Evolutionary conservation across 352 stramenopile genomes (phyloP).

Genomic region (Pilasporangium apinafurcum): DNA sequence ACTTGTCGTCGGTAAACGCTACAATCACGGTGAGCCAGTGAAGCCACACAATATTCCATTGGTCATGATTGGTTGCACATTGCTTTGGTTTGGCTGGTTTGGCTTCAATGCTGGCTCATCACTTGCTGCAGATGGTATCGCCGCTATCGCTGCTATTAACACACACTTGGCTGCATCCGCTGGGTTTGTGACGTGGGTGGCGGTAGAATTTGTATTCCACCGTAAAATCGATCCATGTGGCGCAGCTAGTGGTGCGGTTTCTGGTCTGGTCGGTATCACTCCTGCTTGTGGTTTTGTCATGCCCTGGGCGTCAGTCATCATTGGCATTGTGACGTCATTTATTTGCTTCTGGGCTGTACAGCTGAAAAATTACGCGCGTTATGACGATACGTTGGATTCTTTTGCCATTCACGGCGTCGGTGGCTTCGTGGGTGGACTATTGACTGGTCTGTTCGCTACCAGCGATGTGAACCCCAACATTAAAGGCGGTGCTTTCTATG

Average conservation of each 20-base stretch:
- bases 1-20: slow-evolving; percentile 63
- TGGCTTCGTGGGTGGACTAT: slow-evolving; percentile 51
- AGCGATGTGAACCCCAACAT: slow-evolving; percentile 26
- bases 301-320: slow-evolving; percentile 62
- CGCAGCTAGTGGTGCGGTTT: slow-evolving; percentile 49
- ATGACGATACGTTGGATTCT: slow-evolving; percentile 79
- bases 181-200: slow-evolving; percentile 66
- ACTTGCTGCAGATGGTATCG: slow-evolving; percentile 52
- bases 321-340: slow-evolving; percentile 49
- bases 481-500: slow-evolving; percentile 19
- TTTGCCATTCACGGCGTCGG: slow-evolving; percentile 70
- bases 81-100: slow-evolving; percentile 85
- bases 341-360: slow-evolving; percentile 44
- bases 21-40: slow-evolving; percentile 64
- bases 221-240: slow-evolving; percentile 62
- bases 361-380: slow-evolving; percentile 61
- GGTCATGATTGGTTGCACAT: slow-evolving; percentile 72
- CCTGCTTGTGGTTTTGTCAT: slow-evolving; percentile 66
- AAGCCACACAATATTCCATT: slow-evolving; percentile 82
- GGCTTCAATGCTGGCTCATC: slow-evolving; percentile 76
- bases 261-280: slow-evolving; percentile 64
- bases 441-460: slow-evolving; percentile 62
- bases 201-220: slow-evolving; percentile 39
- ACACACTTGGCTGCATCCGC: slow-evolving; percentile 60
- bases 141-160: slow-evolving; percentile 64